Conservation (phyloP, 139 green algal species). For the Coelastrella sp. region DNA sequence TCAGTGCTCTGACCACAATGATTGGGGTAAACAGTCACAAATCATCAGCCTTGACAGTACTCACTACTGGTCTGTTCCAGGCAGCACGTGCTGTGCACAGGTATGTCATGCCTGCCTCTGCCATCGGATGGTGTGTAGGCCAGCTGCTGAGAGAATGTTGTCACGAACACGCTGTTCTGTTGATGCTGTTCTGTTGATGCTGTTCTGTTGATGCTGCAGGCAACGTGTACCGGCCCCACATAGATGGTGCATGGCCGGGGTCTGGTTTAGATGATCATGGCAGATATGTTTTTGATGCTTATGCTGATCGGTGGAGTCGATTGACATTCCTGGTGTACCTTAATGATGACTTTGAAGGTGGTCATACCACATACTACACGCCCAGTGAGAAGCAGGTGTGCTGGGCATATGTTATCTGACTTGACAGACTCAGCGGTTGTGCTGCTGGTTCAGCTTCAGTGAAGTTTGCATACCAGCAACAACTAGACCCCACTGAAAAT, state of each 20-base stretch:
- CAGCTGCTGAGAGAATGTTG: not conserved
- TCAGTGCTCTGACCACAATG: too few species aligned
- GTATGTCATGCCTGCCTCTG: too few species aligned
- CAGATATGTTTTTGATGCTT: conserved; percentile 64
- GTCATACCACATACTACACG: conserved; percentile 68
- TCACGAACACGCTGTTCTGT: not conserved
- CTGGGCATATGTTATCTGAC: not conserved
- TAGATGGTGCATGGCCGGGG: conserved; percentile 62
- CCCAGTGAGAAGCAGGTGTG: conserved; percentile 28
- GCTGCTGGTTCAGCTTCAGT: too few species aligned
- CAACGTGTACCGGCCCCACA: conserved; percentile 66
- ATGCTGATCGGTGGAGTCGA: conserved; percentile 44
- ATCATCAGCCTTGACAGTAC: too few species aligned
- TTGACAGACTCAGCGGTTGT: not conserved
- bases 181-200: not conserved
- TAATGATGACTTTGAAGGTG: conserved; percentile 59
- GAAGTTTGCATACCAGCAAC: too few species aligned
- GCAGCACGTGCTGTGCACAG: too few species aligned
- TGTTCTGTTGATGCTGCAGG: conserved; percentile 30
- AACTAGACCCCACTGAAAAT: too few species aligned
- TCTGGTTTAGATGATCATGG: conserved; percentile 12
- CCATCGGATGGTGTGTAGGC: not conserved
- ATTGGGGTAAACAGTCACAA: too few species aligned
- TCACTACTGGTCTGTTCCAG: too few species aligned
- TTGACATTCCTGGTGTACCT: conserved; percentile 51